Conservation (phyloP, 148 eudicot species). For the Camellia granthamiana region DNA sequence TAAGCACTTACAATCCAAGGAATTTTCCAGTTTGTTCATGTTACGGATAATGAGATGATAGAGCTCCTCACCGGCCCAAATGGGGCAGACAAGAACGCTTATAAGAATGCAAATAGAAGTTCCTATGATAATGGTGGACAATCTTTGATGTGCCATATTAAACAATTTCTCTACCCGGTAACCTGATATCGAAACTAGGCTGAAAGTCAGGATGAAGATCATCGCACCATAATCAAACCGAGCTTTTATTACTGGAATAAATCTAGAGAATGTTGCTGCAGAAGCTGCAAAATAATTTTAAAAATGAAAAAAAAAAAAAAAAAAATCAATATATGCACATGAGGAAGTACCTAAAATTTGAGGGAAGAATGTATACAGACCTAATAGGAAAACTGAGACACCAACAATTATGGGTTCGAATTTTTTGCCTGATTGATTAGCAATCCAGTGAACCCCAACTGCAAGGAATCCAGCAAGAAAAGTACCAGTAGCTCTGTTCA, state of each 20-base stretch:
- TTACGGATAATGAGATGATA: conserved; percentile 16
- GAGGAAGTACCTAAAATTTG: background rate
- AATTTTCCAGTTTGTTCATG: conserved; percentile 25
- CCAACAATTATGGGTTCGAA: conserved; percentile 22
- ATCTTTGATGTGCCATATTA: conserved; percentile 19
- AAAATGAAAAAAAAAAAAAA: too few relatives aligned
- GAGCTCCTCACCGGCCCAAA: conserved; percentile 35
- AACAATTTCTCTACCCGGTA: conserved; percentile 26
- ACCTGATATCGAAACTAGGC: conserved; percentile 30
- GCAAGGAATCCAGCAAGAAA: conserved; percentile 27
- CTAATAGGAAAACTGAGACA: conserved; percentile 24
- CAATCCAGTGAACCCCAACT: conserved; percentile 27
- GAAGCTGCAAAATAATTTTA: conserved; percentile 15
- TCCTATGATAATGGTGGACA: conserved; percentile 27
- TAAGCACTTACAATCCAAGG: conserved; percentile 23
- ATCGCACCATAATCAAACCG: conserved; percentile 26
- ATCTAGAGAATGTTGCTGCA: conserved; percentile 29
- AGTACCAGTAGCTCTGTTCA: conserved; percentile 27
- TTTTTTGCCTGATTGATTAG: conserved; percentile 20
- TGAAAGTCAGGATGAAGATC: conserved; percentile 30
- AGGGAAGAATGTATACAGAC: conserved; percentile 3
- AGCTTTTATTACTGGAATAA: conserved; percentile 26
- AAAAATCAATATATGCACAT: background rate
- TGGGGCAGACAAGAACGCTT: conserved; percentile 19
- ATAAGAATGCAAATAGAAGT: conserved; percentile 21